Evolutionary conservation across 257 asterid species (phyloP), one percentile per base, ranked within the genome.

Genomic region (Linaria vulgaris): DNA sequence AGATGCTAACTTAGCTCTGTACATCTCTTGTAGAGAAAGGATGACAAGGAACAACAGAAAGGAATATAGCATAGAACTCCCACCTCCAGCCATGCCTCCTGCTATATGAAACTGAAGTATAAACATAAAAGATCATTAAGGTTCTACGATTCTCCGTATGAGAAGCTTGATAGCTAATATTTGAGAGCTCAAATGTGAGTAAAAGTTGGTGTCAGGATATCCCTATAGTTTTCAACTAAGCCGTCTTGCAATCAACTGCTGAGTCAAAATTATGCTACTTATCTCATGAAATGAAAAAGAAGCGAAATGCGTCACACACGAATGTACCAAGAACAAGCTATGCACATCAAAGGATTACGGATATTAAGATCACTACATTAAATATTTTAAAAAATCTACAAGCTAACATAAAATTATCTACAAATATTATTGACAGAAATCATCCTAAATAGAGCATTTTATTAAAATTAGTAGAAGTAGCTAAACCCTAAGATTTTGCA

Each of bases 41-140:
- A 83, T 81, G 56, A 67, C 90, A 69, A 83, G 69, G 41, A 88
- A 91, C 45, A 91, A 79, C 56, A 91, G 77, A 71, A 87, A 81
- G 0, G 98, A 91, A 67, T 85, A 89, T 1, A 85, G 45, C 98
- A 92, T 92, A 19, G 98, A 88, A 83, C 75, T 92, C 77, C 95
- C 96, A 22, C 91, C 55, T 37, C 83, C 92, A 65, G 97, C 96
- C 96, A 91, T 91, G 63, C 47, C 61, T 64, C 47, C 61, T 64
- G 45, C 44, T 51, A 46, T 59, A 23, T 12, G 22, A 66, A 47
- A 66, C 76, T 70, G 77, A 38, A 67, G 5, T 12, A 23, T 25
- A 16, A 47, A 46, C 25, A 43, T 30, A 45, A 16, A 43, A 59
- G 52, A 21, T 63, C 45, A 0, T 62, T 53, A 61, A n/a, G n/a